Conservation (phyloP, 2,329 filamentous ascomycete genomes). For the Scedosporium apiospermum region DNA sequence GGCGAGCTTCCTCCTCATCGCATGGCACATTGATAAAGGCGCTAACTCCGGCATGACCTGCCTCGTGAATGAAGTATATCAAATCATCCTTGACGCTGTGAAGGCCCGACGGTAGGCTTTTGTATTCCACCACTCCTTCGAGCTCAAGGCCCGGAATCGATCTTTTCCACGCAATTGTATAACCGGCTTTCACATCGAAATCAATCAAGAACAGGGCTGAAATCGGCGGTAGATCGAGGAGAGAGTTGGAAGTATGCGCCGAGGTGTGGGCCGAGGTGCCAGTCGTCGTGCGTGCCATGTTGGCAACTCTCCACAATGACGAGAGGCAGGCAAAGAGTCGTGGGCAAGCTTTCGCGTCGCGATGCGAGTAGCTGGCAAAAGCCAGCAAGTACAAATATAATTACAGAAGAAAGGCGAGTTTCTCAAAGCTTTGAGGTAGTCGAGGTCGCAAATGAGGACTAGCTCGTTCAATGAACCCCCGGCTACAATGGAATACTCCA, state of each 20-base stretch:
- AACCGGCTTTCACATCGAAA: slow-evolving; percentile 88
- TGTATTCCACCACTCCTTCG: slow-evolving; percentile 88
- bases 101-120: slow-evolving; percentile 85
- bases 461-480: background rate
- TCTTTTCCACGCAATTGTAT: slow-evolving; percentile 82
- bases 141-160: slow-evolving; percentile 60
- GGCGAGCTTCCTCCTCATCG: slow-evolving; percentile 64
- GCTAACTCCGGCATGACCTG: slow-evolving; percentile 75
- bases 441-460: background rate
- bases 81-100: slow-evolving; percentile 84
- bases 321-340: background rate
- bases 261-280: background rate
- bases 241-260: slow-evolving; percentile 17
- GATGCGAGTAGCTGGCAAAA: background rate
- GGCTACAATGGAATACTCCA: too few species aligned
- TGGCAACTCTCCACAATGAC: background rate
- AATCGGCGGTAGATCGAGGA: slow-evolving; percentile 48
- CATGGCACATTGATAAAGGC: slow-evolving; percentile 82
- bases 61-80: slow-evolving; percentile 84
- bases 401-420: background rate
- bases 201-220: slow-evolving; percentile 80
- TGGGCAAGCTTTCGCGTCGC: background rate
- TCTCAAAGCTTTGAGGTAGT: background rate
- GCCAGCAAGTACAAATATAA: background rate
- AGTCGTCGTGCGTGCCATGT: slow-evolving; percentile 1